phyloP scores from a whole-genome alignment of 257 asterid genomes.

The Nicotiana sylvestris region DNA sequence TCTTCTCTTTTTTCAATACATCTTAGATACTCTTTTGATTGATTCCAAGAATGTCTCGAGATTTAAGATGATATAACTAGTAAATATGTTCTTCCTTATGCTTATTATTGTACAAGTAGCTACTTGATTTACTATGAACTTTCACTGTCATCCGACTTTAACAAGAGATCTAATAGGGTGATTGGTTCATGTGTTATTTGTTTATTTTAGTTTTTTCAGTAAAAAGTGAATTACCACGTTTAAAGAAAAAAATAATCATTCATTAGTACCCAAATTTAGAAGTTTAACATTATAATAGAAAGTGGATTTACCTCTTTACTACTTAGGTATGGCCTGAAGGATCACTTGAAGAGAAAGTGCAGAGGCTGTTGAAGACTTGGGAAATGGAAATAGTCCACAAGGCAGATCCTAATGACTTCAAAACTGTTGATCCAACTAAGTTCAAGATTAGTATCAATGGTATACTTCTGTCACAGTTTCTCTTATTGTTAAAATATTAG shows the following conservation, averaged over 20 bases:
- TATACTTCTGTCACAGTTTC: neutral
- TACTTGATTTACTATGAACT: neutral
- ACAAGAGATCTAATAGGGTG: neutral
- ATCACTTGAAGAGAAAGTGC: conserved; percentile 52
- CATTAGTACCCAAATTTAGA: neutral
- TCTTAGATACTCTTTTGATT: too few species aligned
- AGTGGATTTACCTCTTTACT: neutral
- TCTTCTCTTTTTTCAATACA: neutral
- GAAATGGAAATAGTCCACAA: conserved; percentile 63
- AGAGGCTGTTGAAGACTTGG: conserved; percentile 56
- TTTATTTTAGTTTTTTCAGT: neutral
- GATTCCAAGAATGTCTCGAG: too few species aligned
- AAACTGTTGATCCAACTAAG: conserved; percentile 34
- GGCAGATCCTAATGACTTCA: conserved; percentile 37
- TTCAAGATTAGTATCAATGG: conserved; percentile 33
- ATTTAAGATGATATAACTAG: too few species aligned
- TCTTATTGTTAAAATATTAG: neutral
- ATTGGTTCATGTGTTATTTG: neutral
- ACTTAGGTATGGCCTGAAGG: conserved; percentile 49
- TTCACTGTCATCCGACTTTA: neutral
- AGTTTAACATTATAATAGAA: neutral
- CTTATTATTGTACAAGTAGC: neutral
- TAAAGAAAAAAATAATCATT: neutral
- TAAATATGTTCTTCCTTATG: too few species aligned
- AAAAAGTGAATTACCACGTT: neutral